Evolutionary conservation across 1,284 basidiomycete genomes (phyloP).

Genomic region (Moniliella sp.): DNA sequence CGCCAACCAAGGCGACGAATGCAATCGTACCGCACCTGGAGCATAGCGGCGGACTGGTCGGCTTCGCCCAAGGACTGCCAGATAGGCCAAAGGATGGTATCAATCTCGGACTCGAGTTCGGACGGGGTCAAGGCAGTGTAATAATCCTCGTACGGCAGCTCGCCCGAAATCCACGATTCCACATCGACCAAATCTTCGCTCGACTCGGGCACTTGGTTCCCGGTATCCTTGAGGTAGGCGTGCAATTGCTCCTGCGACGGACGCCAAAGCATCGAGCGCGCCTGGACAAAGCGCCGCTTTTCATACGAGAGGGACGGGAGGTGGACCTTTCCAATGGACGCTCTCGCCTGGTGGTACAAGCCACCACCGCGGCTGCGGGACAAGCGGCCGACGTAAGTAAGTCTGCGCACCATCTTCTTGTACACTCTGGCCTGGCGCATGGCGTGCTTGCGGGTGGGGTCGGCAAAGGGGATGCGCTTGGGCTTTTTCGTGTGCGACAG

Average conservation of each 20-base stretch:
- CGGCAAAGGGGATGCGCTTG: too few relatives aligned
- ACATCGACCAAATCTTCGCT: neutral
- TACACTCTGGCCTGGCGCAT: too few relatives aligned
- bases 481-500: too few relatives aligned
- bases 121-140: neutral
- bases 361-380: too few relatives aligned
- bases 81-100: neutral
- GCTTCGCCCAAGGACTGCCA: neutral
- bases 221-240: neutral
- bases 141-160: neutral
- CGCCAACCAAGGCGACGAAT: constrained; percentile 26
- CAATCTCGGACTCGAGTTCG: neutral
- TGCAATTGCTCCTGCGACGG: neutral
- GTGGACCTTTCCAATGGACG: too few relatives aligned
- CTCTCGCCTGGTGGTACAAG: too few relatives aligned
- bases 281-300: neutral
- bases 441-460: too few relatives aligned
- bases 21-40: constrained; percentile 4
- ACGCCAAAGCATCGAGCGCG: neutral
- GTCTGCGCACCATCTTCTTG: too few relatives aligned
- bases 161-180: neutral
- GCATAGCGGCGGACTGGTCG: neutral
- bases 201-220: neutral
- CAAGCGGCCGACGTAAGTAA: too few relatives aligned
- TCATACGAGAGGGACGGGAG: too few relatives aligned